These are phyloP conservation scores for Yamagishiella unicocca DNA, from an alignment of 139 green algal genomes.

Conservation along the genomic window DNA sequence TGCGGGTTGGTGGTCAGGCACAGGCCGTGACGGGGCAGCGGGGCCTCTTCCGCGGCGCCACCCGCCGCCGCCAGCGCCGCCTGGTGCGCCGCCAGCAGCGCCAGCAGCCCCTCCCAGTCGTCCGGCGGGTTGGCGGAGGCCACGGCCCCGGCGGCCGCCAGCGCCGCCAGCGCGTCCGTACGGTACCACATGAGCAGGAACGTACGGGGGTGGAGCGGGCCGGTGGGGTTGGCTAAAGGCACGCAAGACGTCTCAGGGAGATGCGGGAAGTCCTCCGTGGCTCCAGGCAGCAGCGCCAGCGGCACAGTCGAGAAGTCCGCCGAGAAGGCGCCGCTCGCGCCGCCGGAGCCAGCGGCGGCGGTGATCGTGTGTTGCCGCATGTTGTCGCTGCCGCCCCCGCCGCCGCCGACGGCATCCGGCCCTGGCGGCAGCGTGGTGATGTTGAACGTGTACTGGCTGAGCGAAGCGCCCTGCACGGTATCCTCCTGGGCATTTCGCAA, in stretches of 20 bases:
- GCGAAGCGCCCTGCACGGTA: too few relatives aligned
- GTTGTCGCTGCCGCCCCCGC: background rate
- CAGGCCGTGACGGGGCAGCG: background rate
- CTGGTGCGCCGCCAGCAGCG: background rate
- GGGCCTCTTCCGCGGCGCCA: background rate
- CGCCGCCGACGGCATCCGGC: background rate
- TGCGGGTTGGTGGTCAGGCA: background rate
- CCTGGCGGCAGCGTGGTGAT: background rate
- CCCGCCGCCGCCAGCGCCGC: background rate
- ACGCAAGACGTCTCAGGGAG: background rate
- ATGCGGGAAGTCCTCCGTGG: background rate
- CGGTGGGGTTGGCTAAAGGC: background rate
- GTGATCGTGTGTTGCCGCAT: background rate
- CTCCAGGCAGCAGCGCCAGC: background rate
- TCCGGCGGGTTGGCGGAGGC: background rate
- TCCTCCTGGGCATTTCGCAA: background rate
- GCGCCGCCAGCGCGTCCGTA: background rate
- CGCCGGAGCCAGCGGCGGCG: background rate
- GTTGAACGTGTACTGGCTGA: background rate
- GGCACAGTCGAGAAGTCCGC: background rate
- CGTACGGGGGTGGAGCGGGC: conserved; percentile 8
- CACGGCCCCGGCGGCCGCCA: background rate
- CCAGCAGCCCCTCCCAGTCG: conserved; percentile 6
- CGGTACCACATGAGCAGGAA: conserved; percentile 18
- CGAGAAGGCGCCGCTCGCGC: background rate